Conservation (phyloP, 257 asterid species). For the Solanum tacnaense region DNA sequence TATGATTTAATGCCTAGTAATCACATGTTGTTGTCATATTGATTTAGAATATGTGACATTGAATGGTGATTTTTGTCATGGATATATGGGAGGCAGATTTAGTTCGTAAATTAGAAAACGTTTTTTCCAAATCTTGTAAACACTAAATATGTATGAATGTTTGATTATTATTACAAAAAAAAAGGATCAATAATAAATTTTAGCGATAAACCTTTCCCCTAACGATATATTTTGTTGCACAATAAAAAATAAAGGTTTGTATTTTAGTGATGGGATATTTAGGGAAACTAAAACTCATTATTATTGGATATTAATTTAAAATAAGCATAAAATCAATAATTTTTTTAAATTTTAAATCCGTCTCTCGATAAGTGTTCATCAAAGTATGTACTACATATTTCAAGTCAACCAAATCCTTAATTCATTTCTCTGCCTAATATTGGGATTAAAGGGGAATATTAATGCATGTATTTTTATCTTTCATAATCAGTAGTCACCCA, state of each 20-base stretch:
- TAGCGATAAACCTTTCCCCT: not conserved
- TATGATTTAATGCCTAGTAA: not conserved
- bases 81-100: not conserved
- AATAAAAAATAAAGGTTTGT: not conserved
- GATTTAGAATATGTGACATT: not conserved
- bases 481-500: no score
- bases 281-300: no score
- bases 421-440: no score
- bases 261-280: not conserved
- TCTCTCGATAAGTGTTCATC: fast-evolving
- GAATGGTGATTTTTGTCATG: not conserved
- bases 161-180: not conserved
- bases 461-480: no score
- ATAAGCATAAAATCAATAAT: no score
- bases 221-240: not conserved
- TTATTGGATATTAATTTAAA: no score
- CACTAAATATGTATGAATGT: not conserved
- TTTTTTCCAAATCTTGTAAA: not conserved
- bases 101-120: fast-evolving
- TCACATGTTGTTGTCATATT: not conserved
- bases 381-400: no score
- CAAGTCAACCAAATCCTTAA: no score
- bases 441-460: no score
- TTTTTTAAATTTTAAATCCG: no score
- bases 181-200: not conserved